Evolutionary conservation across 495 filamentous ascomycete genomes (phyloP).

Genomic region (Trichocladium antarcticum): DNA sequence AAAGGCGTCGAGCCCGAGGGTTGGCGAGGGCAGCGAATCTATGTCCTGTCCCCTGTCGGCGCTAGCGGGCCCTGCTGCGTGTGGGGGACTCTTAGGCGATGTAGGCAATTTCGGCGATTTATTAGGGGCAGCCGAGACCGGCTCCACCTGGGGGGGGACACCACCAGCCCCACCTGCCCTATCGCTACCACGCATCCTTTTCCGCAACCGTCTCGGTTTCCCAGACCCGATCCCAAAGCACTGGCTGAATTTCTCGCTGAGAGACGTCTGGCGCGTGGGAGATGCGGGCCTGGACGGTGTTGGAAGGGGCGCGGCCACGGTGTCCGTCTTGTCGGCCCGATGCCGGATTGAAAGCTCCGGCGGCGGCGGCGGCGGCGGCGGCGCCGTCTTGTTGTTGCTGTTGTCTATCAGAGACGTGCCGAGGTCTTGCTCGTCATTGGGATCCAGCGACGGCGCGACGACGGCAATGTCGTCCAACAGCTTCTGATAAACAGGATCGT

Average conservation of each 20-base stretch:
- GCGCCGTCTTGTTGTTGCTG: background rate
- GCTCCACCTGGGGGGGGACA: slow-evolving; percentile 7
- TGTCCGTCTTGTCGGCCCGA: background rate
- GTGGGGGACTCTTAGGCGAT: slow-evolving; percentile 19
- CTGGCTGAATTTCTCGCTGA: slow-evolving; percentile 23
- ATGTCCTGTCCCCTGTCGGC: slow-evolving; percentile 1
- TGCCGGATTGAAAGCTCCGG: slow-evolving; percentile 15
- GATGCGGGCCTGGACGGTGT: slow-evolving; percentile 9
- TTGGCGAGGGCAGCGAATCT: no score
- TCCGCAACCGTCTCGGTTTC: slow-evolving; percentile 24
- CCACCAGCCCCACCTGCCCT: slow-evolving; percentile 8
- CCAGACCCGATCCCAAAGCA: slow-evolving; percentile 30
- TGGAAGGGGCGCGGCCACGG: slow-evolving; percentile 8
- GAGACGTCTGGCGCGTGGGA: slow-evolving; percentile 12
- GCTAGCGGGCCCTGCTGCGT: slow-evolving; percentile 12
- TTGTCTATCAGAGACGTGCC: background rate
- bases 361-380: slow-evolving; percentile 19
- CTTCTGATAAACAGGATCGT: slow-evolving; percentile 30
- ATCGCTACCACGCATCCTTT: slow-evolving; percentile 25
- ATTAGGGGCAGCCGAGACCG: slow-evolving; percentile 19
- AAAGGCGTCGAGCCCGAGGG: slow-evolving; percentile 14
- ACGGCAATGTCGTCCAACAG: slow-evolving; percentile 22
- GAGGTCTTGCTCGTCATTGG: slow-evolving; percentile 9
- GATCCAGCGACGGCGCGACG: slow-evolving; percentile 17
- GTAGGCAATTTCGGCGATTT: slow-evolving; percentile 12